Base-by-base conservation (phyloP, 768 basidiomycete species). In the Mycena indigotica region DNA sequence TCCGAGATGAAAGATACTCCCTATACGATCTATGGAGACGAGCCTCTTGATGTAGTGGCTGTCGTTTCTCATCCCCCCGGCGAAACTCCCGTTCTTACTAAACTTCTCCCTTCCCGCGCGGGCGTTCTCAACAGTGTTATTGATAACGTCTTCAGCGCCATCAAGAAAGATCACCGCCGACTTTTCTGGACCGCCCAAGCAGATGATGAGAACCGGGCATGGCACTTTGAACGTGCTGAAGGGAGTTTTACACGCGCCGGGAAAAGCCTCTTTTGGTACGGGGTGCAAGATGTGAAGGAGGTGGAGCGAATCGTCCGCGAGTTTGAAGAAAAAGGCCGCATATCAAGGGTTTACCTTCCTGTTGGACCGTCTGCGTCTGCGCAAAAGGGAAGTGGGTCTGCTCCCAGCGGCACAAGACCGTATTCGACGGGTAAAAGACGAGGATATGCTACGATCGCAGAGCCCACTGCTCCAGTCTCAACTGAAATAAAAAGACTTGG, bases 211-310 rank as follows among this genome's bases (percentile, higher is more conserved):
- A 95, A 97, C 74, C 86, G 95, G 38, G 84, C 89, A 3, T 99
- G 97, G 97, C 96, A 99, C 76, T 99, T 98, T 67, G 96, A 99
- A 78, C 87, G 95, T 54, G 94, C 97, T 0, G 95, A 98, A 65
- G 97, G 97, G 1, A 93, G 91, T 73, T 99, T 99, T 78, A 96
- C 95, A 17, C 82, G 97, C 35, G 92, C 92, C 17, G 95, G 96
- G 19, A 87, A 87, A 74, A 95, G 88, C 67, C 74, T 99, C 68
- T 98, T 97, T 83, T 99, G 97, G 96, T 98, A 96, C 69, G 97
- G 97, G 41, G 81, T 98, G 25, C 87, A 89, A 61, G 92, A 95
- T 66, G 86, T 96, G 25, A 83, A 84, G 53, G 95, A 98, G 73
- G 93, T 99, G 26, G 95, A 99, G 81, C 80, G 74, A 66, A 82